These are phyloP conservation scores for Dovyalis caffra DNA, from an alignment of 345 rosid species.

Conservation along the genomic window DNA sequence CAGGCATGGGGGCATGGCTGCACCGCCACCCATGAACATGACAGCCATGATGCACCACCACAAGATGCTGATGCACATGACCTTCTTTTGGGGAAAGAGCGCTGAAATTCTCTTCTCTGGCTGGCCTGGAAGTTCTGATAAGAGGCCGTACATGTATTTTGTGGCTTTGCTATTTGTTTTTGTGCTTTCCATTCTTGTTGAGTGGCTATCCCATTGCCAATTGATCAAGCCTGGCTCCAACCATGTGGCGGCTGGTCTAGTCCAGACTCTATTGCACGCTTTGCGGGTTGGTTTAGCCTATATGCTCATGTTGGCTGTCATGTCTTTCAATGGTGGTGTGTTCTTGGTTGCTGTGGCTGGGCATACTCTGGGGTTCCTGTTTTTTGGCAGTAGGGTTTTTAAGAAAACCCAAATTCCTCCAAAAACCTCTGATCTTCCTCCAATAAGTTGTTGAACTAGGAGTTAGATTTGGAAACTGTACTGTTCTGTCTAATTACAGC, in stretches of 20 bases:
- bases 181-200: constrained; percentile 23
- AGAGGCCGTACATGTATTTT: constrained; percentile 31
- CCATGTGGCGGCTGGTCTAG: constrained; percentile 17
- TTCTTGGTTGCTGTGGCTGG: constrained; percentile 41
- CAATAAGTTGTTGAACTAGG: neutral
- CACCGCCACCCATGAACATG: neutral
- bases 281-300: constrained; percentile 36
- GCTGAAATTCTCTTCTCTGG: constrained; percentile 40
- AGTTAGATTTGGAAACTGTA: neutral
- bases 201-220: constrained; percentile 33
- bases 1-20: constrained; percentile 1
- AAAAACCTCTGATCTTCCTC: neutral
- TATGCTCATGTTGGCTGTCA: constrained; percentile 44
- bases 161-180: constrained; percentile 38
- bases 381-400: constrained; percentile 38
- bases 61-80: constrained; percentile 38
- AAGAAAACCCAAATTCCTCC: neutral
- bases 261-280: constrained; percentile 27
- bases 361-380: constrained; percentile 39
- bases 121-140: constrained; percentile 35
- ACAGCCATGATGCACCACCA: neutral
- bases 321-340: constrained; percentile 51
- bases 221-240: constrained; percentile 16
- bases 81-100: constrained; percentile 44
- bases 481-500: neutral